phyloP scores from a whole-genome alignment of 306 rosid species.

The Dryas drummondii region DNA sequence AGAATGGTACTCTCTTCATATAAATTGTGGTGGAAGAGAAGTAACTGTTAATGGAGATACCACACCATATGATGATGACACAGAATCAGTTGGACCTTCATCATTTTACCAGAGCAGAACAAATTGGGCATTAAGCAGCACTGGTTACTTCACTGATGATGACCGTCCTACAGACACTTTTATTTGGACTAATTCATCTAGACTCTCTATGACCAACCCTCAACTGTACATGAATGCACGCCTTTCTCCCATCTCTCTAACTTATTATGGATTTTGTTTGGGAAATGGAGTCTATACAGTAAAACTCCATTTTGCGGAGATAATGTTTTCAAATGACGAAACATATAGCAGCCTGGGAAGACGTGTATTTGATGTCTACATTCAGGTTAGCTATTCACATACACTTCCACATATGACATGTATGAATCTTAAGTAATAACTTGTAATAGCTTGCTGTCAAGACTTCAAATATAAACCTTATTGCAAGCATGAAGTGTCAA shows the following conservation, averaged over 20 bases:
- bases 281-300: constrained; percentile 39
- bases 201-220: constrained; percentile 31
- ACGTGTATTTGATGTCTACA: constrained; percentile 44
- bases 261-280: constrained; percentile 45
- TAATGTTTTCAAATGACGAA: constrained; percentile 18
- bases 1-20: constrained; percentile 49
- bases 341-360: constrained; percentile 47
- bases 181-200: constrained; percentile 22
- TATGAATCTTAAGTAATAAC: neutral
- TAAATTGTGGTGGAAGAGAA: constrained; percentile 61
- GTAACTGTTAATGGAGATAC: neutral
- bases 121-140: constrained; percentile 55
- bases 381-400: constrained; percentile 34
- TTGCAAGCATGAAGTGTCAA: neutral
- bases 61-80: constrained; percentile 43
- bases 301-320: constrained; percentile 46
- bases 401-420: neutral
- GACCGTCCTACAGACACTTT: neutral
- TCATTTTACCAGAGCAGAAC: constrained; percentile 14
- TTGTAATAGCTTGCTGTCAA: neutral
- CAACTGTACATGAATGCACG: constrained; percentile 59
- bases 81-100: constrained; percentile 31
- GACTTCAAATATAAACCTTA: neutral
- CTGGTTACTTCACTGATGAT: constrained; percentile 52
- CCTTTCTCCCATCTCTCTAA: constrained; percentile 58